These are phyloP conservation scores for Talaromyces sp. DNA, from an alignment of 2,329 filamentous ascomycete species.

Conservation along the genomic window DNA sequence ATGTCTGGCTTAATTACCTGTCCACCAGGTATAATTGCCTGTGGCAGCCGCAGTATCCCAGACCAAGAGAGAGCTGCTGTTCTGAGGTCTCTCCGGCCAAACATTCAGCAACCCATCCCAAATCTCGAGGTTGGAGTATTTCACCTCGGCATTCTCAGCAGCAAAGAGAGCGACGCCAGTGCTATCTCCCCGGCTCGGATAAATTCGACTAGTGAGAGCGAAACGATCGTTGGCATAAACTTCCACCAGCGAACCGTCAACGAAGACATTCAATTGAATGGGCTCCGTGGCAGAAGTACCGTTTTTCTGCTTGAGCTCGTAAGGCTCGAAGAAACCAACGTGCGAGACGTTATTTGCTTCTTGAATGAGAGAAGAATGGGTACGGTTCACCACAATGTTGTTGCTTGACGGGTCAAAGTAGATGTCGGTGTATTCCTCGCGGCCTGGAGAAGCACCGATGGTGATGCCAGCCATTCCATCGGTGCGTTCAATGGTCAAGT, in stretches of 20 bases:
- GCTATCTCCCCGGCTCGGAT: slow-evolving; percentile 18
- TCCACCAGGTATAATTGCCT: slow-evolving; percentile 20
- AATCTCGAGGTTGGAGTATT: slow-evolving; percentile 13
- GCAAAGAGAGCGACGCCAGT: slow-evolving; percentile 8
- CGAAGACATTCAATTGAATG: slow-evolving; percentile 14
- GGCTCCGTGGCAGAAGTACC: slow-evolving; percentile 3
- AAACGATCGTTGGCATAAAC: slow-evolving; percentile 20
- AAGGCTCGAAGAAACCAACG: slow-evolving; percentile 16
- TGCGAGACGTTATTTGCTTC: slow-evolving; percentile 11
- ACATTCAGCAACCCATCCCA: slow-evolving; percentile 20
- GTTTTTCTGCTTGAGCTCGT: background rate
- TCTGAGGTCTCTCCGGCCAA: slow-evolving; percentile 14
- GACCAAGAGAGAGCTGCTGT: slow-evolving; percentile 17
- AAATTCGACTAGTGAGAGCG: slow-evolving; percentile 17
- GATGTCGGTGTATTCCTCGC: slow-evolving; percentile 19
- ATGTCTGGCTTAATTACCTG: slow-evolving; percentile 17
- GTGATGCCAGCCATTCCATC: slow-evolving; percentile 14
- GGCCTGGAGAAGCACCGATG: slow-evolving; percentile 11
- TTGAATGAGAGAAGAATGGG: slow-evolving; percentile 13
- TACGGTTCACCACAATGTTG: slow-evolving; percentile 12
- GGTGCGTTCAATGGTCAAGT: slow-evolving; percentile 10
- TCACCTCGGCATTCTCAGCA: slow-evolving; percentile 3
- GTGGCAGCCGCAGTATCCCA: slow-evolving; percentile 20
- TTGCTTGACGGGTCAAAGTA: slow-evolving; percentile 15
- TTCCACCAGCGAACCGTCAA: slow-evolving; percentile 18